Base-by-base conservation (phyloP, 2,329 filamentous ascomycete genomes). In the Clarireedia homoeocarpa region DNA sequence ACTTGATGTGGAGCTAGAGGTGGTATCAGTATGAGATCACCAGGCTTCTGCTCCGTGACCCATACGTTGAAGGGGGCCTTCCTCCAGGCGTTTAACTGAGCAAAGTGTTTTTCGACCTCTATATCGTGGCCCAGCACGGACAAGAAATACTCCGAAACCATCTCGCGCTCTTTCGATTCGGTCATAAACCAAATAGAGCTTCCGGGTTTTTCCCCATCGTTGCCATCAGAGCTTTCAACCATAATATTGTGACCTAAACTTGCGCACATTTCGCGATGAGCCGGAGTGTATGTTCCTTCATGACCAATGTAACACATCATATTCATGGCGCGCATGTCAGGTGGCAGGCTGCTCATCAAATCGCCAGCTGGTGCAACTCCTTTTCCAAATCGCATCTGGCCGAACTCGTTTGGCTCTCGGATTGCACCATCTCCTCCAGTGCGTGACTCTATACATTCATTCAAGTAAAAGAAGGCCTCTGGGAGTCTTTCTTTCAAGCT, bases 121-220 rank as follows among this genome's bases (percentile, higher is more conserved):
- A 97, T 91, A 65, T 99, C 92, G 67, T 99, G 94, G 1, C 94
- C 94, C 5, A 99, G 78, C 71, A 90, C 88, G 1, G 91, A 95
- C 49, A 95, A 75, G 75, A 95, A 99, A 70, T 96, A 97, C 67
- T 97, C 92, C 0, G 91, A 86, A 2, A 97, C 91, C 4, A 92
- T 79, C 59, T 91, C 86, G 1, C 94, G 85, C 66, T 99, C 94
- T 65, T 94, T 95, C 38, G 85, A 91, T 70, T 96, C 91, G 0
- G 94, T 97, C 94, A 99, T 97, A 69, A 97, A 96, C 94, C 94
- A 99, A 39, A 99, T 82, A 0, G 94, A 96, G 54, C 89, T 95
- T 1, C 94, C 94, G 1, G 87, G 82, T 61, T 84, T 88, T 67
- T 94, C 89, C 4, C 87, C 89, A 51, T 87, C 77, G 54, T 85